Conservation (phyloP, 176 grass and related monocot genomes). For the Triticum urartu region DNA sequence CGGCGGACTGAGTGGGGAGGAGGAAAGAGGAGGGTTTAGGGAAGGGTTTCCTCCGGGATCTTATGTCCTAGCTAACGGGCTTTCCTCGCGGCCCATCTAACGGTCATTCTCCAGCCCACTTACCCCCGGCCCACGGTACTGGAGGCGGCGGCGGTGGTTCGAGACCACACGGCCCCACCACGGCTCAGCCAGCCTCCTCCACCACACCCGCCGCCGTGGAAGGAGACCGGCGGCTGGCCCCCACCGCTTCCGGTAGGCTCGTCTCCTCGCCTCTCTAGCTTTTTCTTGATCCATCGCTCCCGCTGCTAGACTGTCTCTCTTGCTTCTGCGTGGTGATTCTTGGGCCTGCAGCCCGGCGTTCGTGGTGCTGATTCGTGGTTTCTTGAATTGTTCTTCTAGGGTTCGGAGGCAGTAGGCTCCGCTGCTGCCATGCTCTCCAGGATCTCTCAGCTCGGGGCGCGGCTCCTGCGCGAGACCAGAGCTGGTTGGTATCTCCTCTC, state of each 20-base stretch:
- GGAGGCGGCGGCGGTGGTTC: neutral
- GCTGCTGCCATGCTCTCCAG: slow-evolving; percentile 41
- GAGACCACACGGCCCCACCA: neutral
- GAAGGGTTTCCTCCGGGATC: slow-evolving; percentile 2
- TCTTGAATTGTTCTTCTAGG: slow-evolving; percentile 30
- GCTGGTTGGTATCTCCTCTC: slow-evolving; percentile 29
- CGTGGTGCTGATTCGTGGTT: slow-evolving; percentile 13
- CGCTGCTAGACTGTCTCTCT: neutral
- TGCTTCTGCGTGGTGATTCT: neutral
- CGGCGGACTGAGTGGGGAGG: slow-evolving; percentile 32
- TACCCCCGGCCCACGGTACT: neutral
- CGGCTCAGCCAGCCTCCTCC: slow-evolving; percentile 19
- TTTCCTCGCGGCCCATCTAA: accelerated
- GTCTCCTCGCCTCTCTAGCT: neutral
- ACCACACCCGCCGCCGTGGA: slow-evolving; percentile 5
- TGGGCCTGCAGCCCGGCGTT: neutral
- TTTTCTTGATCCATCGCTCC: neutral
- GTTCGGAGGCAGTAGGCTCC: slow-evolving; percentile 16
- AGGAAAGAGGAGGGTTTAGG: slow-evolving; percentile 16
- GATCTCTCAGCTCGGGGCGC: slow-evolving; percentile 44
- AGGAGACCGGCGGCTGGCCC: neutral
- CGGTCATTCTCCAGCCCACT: neutral
- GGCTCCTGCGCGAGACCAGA: slow-evolving; percentile 30
- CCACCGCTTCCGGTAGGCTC: slow-evolving; percentile 14
- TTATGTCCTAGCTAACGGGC: neutral